Evolutionary conservation across 1,284 basidiomycete species (phyloP), one percentile per base, ranked within the genome.

Genomic region (Ceratobasidium sp.): DNA sequence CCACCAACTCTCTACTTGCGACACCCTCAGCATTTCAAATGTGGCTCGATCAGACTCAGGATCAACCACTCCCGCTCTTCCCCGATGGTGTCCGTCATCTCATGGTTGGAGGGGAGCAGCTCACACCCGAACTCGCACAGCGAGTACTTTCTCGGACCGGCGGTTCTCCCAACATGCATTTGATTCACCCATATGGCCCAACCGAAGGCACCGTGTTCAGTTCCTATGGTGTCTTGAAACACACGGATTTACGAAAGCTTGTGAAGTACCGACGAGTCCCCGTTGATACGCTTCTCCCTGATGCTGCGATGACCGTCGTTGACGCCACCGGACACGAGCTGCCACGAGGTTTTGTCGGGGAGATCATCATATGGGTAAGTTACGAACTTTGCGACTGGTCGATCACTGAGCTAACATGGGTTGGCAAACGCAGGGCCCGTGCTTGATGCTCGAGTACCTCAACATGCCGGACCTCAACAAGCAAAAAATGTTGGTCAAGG

Each of bases 281-380:
- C 1, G 30, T 55, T 50, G 50, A 68, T 38, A 52, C 4, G 20
- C 30, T 68, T 20, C 14, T 68, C 4, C 66, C 66, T 35, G 16
- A n/a, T 41, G 52, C 50, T 12, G 66, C 48, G 33, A 68, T 68
- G 66, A 54, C 66, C 33, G 41, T 68, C 12, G 27, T 41, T 8
- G 38, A 20, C 48, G 18, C 30, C 23, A 30, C 48, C 20, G 48
- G 66, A 54, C 27, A 54, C 14, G 48, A 68, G 14, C 30, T 68
- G 5, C 66, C 50, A 2, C 66, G 66, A 38, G 66, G 66, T 0
- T 68, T 68, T 55, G 50, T 68, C 3, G 66, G 66, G 3, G 66
- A 68, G 33, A 68, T 68, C 16, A n/a, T 68, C 10, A 68, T 68
- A 20, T 68, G 66, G 66, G 66, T 68, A 23, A 68, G 50, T 68